These are phyloP conservation scores for Lyophyllum shimeji DNA, from an alignment of 768 basidiomycete genomes.

Conservation along the genomic window DNA sequence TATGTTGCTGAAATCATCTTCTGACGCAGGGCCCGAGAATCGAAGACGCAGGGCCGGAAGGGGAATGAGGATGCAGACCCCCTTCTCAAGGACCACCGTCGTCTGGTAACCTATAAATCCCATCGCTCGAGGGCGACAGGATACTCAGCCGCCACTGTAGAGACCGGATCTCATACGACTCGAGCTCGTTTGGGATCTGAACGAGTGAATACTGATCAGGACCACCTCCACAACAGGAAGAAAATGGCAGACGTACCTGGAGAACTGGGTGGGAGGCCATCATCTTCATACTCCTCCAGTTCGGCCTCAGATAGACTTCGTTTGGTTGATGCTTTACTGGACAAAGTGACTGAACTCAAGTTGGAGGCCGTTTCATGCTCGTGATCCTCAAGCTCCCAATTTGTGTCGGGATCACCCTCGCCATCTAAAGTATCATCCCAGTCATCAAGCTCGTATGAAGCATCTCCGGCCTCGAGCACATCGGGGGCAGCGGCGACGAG, in stretches of 20 bases:
- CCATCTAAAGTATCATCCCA: conserved; percentile 41
- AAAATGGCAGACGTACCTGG: conserved; percentile 39
- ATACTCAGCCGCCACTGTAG: background rate
- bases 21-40: background rate
- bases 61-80: background rate
- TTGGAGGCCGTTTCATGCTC: conserved; percentile 48
- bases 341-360: conserved; percentile 55
- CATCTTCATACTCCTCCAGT: conserved; percentile 25
- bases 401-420: conserved; percentile 44
- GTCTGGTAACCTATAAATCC: background rate
- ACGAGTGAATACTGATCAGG: background rate
- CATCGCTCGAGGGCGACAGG: background rate
- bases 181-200: conserved; percentile 17
- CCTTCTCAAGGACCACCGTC: background rate
- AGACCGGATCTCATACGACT: conserved; percentile 9
- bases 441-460: conserved; percentile 5
- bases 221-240: background rate
- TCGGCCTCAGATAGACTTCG: conserved; percentile 44
- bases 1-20: background rate
- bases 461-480: conserved; percentile 6
- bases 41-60: background rate
- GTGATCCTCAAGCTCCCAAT: conserved; percentile 37
- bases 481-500: conserved; percentile 10
- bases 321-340: conserved; percentile 56
- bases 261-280: conserved; percentile 32